phyloP scores from a whole-genome alignment of 805 yeast species.

The Kuraishia piskuri region DNA sequence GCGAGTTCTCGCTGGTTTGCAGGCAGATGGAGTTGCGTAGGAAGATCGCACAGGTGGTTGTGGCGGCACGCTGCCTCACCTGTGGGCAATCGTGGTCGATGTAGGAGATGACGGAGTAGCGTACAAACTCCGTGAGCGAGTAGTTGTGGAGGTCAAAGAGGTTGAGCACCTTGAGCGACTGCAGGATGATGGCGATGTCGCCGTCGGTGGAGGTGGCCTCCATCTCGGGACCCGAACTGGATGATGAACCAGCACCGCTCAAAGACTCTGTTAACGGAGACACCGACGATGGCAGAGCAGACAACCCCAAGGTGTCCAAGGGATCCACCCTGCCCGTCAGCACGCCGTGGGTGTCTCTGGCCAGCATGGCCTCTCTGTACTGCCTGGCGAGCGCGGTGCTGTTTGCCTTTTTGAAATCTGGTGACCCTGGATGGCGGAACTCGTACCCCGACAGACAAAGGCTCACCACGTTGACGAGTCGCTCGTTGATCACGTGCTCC shows the following conservation, averaged over 20 bases:
- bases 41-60: constrained; percentile 73
- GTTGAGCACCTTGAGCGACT: constrained; percentile 71
- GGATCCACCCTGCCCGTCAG: constrained; percentile 29
- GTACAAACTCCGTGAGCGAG: constrained; percentile 79
- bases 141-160: constrained; percentile 68
- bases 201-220: constrained; percentile 4
- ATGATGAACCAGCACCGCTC: neutral
- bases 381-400: constrained; percentile 62
- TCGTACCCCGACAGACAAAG: constrained; percentile 72
- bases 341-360: constrained; percentile 36
- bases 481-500: constrained; percentile 61
- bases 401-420: constrained; percentile 52
- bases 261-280: constrained; percentile 14
- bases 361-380: constrained; percentile 65
- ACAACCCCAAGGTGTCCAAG: constrained; percentile 7
- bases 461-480: constrained; percentile 63
- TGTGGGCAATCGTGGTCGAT: constrained; percentile 72
- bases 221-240: no score
- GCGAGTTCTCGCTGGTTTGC: constrained; percentile 73
- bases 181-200: constrained; percentile 48
- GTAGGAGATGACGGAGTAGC: constrained; percentile 76
- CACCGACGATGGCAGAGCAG: constrained; percentile 7
- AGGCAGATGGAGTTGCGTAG: constrained; percentile 74
- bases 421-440: constrained; percentile 82
- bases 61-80: constrained; percentile 77